These are phyloP conservation scores for Rhodotorula sp. DNA, from an alignment of 1,284 basidiomycete genomes.

Conservation along the genomic window DNA sequence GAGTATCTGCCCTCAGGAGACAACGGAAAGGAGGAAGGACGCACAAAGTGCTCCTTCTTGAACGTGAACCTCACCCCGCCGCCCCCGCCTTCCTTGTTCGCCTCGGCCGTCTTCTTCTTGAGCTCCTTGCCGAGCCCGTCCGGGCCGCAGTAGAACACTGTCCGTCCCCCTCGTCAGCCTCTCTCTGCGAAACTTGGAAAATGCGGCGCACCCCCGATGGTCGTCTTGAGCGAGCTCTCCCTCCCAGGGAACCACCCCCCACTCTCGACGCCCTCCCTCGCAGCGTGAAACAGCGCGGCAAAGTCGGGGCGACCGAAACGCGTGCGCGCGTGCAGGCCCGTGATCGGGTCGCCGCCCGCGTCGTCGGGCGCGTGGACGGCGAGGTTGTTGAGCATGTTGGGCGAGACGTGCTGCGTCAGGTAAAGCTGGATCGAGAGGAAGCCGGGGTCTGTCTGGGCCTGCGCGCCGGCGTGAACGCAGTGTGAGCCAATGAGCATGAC, in stretches of 20 bases:
- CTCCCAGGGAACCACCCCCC: constrained; percentile 76
- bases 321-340: constrained; percentile 76
- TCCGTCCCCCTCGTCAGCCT: background rate
- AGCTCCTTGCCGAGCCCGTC: constrained; percentile 18
- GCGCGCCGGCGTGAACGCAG: background rate
- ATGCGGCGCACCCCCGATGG: constrained; percentile 55
- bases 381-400: constrained; percentile 87
- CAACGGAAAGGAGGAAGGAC: background rate
- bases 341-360: constrained; percentile 61
- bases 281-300: constrained; percentile 70
- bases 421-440: constrained; percentile 88
- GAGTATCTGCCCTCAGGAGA: too few relatives aligned
- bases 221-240: constrained; percentile 73
- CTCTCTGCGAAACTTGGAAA: background rate
- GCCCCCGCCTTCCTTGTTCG: background rate
- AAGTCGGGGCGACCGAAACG: constrained; percentile 87
- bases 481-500: background rate
- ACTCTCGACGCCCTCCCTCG: constrained; percentile 71
- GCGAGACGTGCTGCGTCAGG: constrained; percentile 78
- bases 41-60: constrained; percentile 34
- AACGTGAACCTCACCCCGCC: constrained; percentile 23
- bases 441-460: constrained; percentile 58
- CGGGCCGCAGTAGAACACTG: constrained; percentile 41
- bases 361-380: constrained; percentile 62
- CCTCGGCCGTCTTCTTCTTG: constrained; percentile 5